These are phyloP conservation scores for Microdochium bolleyi DNA, from an alignment of 2,329 filamentous ascomycete species.

Conservation along the genomic window DNA sequence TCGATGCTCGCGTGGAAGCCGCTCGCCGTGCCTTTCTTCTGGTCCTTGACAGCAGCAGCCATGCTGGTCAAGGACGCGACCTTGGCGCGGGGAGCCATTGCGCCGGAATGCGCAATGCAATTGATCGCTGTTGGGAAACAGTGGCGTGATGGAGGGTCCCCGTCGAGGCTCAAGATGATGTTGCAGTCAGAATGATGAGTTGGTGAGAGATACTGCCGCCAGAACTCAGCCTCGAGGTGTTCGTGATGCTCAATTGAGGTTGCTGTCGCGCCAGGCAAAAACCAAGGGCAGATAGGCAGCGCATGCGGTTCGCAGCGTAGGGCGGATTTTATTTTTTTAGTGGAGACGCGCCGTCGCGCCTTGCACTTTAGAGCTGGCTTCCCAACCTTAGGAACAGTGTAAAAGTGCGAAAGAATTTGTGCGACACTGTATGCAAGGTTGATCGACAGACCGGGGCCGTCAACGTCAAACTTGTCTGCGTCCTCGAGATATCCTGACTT, in stretches of 20 bases:
- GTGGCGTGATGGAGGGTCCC: not conserved
- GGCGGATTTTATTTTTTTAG: not conserved
- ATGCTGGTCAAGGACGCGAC: not conserved
- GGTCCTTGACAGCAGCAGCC: not conserved
- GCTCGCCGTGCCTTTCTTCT: not conserved
- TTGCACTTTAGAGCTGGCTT: too few species aligned
- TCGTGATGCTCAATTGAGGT: not conserved
- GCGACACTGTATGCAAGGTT: too few species aligned
- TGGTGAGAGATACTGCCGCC: not conserved
- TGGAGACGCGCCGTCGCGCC: not conserved
- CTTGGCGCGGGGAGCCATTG: conserved; percentile 1
- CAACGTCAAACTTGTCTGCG: too few species aligned
- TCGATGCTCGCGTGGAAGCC: conserved; percentile 7
- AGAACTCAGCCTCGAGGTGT: not conserved
- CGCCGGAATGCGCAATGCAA: conserved; percentile 2
- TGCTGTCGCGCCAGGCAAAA: not conserved
- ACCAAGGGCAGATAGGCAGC: not conserved
- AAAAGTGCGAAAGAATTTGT: too few species aligned
- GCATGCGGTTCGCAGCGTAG: not conserved
- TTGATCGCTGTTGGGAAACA: not conserved
- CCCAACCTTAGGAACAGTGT: too few species aligned
- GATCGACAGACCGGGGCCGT: too few species aligned
- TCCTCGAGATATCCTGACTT: too few species aligned
- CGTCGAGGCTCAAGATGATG: not conserved
- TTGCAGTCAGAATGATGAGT: not conserved